phyloP scores from a whole-genome alignment of 768 basidiomycete genomes.

The Tricholoma furcatifolium region DNA sequence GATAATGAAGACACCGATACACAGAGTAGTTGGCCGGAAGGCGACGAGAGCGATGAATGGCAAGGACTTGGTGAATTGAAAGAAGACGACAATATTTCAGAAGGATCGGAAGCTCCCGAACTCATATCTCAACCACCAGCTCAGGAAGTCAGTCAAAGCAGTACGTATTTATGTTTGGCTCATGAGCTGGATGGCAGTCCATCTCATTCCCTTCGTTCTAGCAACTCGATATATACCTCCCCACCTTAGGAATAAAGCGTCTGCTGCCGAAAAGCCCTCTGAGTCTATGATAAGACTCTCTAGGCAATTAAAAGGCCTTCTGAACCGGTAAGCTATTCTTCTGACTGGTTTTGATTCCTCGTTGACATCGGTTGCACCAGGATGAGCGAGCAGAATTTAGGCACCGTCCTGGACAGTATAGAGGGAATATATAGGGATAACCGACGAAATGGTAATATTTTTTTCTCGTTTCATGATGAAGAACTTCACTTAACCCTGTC shows the following conservation, averaged over 20 bases:
- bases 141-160: conserved; percentile 4
- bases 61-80: conserved; percentile 30
- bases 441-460: conserved; percentile 66
- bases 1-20: conserved; percentile 16
- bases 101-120: neutral
- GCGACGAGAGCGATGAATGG: conserved; percentile 33
- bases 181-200: neutral
- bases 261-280: conserved; percentile 27
- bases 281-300: conserved; percentile 55
- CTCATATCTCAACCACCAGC: neutral
- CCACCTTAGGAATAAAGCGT: conserved; percentile 52
- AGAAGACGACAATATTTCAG: conserved; percentile 14
- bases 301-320: conserved; percentile 79
- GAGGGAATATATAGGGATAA: conserved; percentile 78
- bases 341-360: neutral
- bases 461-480: neutral
- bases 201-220: neutral
- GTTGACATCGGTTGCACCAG: conserved; percentile 36
- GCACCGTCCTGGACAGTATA: conserved; percentile 66
- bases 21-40: neutral
- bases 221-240: conserved; percentile 77
- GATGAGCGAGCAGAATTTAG: conserved; percentile 89
- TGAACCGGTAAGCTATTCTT: conserved; percentile 64
- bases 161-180: neutral
- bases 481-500: neutral